Evolutionary conservation across 2,329 filamentous ascomycete species (phyloP), one percentile per base, ranked within the genome.

Genomic region (Paecilomyces variotii): DNA sequence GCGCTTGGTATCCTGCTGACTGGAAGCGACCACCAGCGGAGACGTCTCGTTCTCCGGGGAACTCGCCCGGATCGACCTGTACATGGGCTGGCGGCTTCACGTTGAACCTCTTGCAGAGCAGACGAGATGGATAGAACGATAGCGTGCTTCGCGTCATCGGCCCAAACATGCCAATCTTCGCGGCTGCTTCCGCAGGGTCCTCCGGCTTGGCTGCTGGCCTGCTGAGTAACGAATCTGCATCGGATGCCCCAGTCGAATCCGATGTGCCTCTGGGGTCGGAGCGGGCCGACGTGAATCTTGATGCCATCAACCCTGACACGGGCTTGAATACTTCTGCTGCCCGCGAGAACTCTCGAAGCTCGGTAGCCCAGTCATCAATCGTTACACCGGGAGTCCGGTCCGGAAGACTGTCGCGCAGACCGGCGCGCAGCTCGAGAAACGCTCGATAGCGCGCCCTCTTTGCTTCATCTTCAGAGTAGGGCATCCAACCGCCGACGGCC

Each of bases 91-190:
- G 91, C 7, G 88, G 84, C 60, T 82, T 85, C n/a, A 97, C 88
- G 65, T 91, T 91, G 75, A 99, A 96, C 7, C 94, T 83, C 72
- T 97, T 99, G 76, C 93, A 97, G n/a, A 97, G 76, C 49, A 99
- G 76, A 57, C 91, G 81, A 1, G 88, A 87, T 0, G 94, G 94
- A 65, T 87, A 87, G 73, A 96, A 97, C 3, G 86, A 83, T 6
- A 84, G 73, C 0, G 81, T 79, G 25, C 81, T 85, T 61, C 94
- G 82, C 2, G 94, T 99, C 84, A 97, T 83, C 12, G 86, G 82
- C 0, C 94, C 94, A 74, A 92, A 97, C 91, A 97, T 96, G 59
- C 91, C 91, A 70, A 97, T 78, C 67, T 83, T 89, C 6, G 94
- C 94, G 1, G 94, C 94, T 65, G 90, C 87, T 69, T 92, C 88